Base-by-base conservation (phyloP, 2,329 filamentous ascomycete species). In the Pyrenochaeta sp. region DNA sequence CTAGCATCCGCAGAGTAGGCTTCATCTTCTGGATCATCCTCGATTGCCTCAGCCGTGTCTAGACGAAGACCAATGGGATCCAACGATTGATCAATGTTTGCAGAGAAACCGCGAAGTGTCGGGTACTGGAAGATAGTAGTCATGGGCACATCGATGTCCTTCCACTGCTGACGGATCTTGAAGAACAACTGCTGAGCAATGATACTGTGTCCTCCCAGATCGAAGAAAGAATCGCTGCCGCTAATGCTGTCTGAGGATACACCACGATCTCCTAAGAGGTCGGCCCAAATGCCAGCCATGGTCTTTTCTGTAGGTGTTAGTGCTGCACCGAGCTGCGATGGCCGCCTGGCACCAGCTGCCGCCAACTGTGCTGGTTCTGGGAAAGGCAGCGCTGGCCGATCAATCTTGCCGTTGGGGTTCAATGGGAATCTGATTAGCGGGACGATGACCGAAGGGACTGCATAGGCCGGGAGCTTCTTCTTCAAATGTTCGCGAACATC, bases 181-280 rank as follows among this genome's bases (percentile, higher is more conserved):
- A 95, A 82, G 7, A 96, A 79, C 67, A 96, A 83, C 60, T 89
- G 86, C 61, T 94, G 89, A 0, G 89, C 89, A 30, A 93, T 79
- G 58, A 95, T 84, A 72, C 84, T 88, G 74, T 94, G 88, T 10
- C 90, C 90, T 48, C 90, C 90, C 32, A 87, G 75, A 47, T 94
- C 88, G 62, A 93, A 93, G 75, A 94, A 95, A 38, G 79, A 77
- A 15, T 81, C 78, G 10, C 84, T 77, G 0, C 81, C 78, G 29
- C 77, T 79, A 44, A 95, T 77, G 35, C 85, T 88, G 63, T 86
- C 83, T 39, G 86, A 80, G 44, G 86, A 86, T 19, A 89, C 70
- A 55, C 67, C 83, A 80, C 35, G 78, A 22, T 69, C 63, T 74
- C 62, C 58, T 46, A 95, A 83, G 4, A 91, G 77, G n/a, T 78